Percentiles rank a stretch among this genome's conserved stretches.
Evolutionary conservation across 148 eudicot genomes (phyloP).

Genomic region (Simmondsia chinensis): DNA sequence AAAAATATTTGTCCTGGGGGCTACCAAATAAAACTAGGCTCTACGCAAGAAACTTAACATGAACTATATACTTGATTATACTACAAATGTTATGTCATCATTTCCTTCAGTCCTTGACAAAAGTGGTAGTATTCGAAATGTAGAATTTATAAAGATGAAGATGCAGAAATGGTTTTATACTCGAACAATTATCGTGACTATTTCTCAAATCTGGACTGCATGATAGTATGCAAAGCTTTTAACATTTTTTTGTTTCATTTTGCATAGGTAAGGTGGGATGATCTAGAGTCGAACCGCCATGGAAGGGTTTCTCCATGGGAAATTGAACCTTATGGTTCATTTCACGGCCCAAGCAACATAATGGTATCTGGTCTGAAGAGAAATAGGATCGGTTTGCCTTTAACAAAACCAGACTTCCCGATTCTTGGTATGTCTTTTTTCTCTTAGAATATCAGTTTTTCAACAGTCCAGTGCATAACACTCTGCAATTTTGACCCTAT

Average conservation of each 20-base stretch:
- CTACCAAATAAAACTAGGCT: too few relatives aligned
- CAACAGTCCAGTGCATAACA: too few relatives aligned
- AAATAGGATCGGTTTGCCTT: constrained; percentile 56
- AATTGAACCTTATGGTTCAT: constrained; percentile 65
- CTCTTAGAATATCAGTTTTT: too few relatives aligned
- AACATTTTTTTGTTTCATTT: not conserved
- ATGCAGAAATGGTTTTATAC: too few relatives aligned
- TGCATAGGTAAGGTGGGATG: constrained; percentile 96
- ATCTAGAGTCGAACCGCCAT: constrained; percentile 51
- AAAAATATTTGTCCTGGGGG: too few relatives aligned
- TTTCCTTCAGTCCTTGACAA: too few relatives aligned
- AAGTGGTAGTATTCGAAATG: too few relatives aligned
- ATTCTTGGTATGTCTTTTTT: constrained; percentile 39
- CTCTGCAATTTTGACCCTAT: not conserved
- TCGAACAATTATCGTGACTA: too few relatives aligned
- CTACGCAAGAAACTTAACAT: too few relatives aligned
- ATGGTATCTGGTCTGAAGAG: constrained; percentile 61
- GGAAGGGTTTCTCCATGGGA: constrained; percentile 99
- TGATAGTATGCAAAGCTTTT: not conserved
- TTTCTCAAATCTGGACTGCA: not conserved
- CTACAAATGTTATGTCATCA: too few relatives aligned
- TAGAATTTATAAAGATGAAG: too few relatives aligned
- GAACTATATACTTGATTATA: too few relatives aligned
- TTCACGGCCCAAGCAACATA: constrained; percentile 44
- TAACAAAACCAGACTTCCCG: constrained; percentile 50